Percentiles rank a stretch among this genome's conserved stretches.
Conservation (phyloP, 2,329 filamentous ascomycete species). For the Trichoderma polysporum region DNA sequence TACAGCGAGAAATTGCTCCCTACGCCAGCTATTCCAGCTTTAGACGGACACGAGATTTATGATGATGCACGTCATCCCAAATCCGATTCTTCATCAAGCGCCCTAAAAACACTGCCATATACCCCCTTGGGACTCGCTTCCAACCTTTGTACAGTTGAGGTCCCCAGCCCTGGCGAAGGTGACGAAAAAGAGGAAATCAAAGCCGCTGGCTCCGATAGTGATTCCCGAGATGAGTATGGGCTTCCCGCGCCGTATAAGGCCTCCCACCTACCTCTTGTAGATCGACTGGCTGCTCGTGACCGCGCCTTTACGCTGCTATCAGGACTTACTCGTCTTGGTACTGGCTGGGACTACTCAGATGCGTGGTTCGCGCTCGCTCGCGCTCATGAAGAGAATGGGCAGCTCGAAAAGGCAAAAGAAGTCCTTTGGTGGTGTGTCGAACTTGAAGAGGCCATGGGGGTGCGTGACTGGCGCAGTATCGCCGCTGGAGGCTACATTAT, state of each 20-base stretch:
- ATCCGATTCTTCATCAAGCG: not conserved
- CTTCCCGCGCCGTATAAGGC: conserved; percentile 55
- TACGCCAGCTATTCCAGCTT: conserved; percentile 50
- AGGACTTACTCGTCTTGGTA: conserved; percentile 78
- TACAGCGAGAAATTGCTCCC: conserved; percentile 69
- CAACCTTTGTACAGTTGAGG: conserved; percentile 25
- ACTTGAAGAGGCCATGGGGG: conserved; percentile 78
- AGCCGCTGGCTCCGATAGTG: not conserved
- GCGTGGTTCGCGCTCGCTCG: conserved; percentile 89
- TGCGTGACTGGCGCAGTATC: conserved; percentile 75
- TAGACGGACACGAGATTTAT: conserved; percentile 30
- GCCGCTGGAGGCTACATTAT: conserved; percentile 65
- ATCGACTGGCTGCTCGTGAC: conserved; percentile 85
- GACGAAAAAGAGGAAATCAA: conserved; percentile 23
- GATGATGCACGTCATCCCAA: conserved; percentile 3
- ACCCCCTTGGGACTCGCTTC: conserved; percentile 49
- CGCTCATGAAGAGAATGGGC: conserved; percentile 83
- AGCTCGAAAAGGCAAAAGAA: conserved; percentile 84
- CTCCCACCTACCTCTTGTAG: conserved; percentile 67
- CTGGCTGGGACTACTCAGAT: conserved; percentile 87
- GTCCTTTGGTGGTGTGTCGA: conserved; percentile 98
- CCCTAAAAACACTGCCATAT: conserved; percentile 38
- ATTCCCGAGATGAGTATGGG: conserved; percentile 36
- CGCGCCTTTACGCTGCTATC: conserved; percentile 82
- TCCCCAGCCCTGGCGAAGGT: conserved; percentile 20